Evolutionary conservation across 352 stramenopile species (phyloP).

Genomic region (Aphanomyces euteiches): DNA sequence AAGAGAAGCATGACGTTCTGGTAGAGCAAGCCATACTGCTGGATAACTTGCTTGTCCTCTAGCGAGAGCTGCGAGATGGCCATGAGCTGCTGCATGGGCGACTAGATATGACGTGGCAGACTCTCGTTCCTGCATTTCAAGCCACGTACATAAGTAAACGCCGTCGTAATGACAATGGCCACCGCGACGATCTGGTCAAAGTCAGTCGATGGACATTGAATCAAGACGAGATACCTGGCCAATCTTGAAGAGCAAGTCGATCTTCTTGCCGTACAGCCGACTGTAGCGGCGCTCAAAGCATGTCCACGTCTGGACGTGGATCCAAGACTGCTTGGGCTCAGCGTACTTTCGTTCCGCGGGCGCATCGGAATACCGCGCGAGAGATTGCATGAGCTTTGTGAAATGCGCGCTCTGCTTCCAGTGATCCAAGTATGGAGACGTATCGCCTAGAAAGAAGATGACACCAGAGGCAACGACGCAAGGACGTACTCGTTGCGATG

Average conservation of each 20-base stretch:
- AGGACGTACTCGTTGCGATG: background rate
- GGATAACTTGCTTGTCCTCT: slow-evolving; percentile 18
- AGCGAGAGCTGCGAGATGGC: background rate
- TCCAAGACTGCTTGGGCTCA: slow-evolving; percentile 25
- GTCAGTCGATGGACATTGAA: background rate
- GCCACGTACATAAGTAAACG: slow-evolving; percentile 23
- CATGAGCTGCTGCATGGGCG: slow-evolving; percentile 17
- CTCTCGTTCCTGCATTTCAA: background rate
- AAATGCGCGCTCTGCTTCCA: slow-evolving; percentile 14
- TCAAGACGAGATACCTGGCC: slow-evolving; percentile 4
- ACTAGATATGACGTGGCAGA: slow-evolving; percentile 1
- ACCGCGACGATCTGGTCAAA: slow-evolving; percentile 15
- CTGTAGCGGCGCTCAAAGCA: slow-evolving; percentile 30
- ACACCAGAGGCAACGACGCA: background rate
- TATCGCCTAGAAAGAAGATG: background rate
- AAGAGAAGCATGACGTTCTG: slow-evolving; percentile 31
- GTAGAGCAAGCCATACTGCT: slow-evolving; percentile 24
- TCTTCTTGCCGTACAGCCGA: slow-evolving; percentile 18
- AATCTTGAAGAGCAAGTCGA: slow-evolving; percentile 19
- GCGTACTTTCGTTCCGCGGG: background rate
- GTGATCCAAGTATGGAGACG: slow-evolving; percentile 21
- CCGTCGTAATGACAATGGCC: slow-evolving; percentile 27
- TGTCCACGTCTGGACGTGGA: slow-evolving; percentile 30
- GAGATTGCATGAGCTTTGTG: background rate
- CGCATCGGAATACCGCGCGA: slow-evolving; percentile 16